phyloP scores from a whole-genome alignment of 768 basidiomycete species.

The Leccinum disarticulatum region DNA sequence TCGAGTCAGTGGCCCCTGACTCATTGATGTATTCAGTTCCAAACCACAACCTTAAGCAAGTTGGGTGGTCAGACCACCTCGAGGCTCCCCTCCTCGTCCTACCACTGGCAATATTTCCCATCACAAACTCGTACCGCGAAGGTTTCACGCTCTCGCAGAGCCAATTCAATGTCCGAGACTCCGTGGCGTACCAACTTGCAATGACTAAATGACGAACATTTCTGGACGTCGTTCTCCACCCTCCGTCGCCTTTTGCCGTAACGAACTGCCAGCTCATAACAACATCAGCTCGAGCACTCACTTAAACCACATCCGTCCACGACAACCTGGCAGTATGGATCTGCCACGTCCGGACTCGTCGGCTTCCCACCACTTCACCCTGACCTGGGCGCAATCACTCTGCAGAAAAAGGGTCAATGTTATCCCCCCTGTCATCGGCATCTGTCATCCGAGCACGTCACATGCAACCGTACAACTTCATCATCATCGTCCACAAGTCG shows the following conservation, averaged over 20 bases:
- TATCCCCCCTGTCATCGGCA: conserved; percentile 10
- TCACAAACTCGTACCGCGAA: conserved; percentile 26
- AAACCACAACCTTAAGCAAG: conserved; percentile 5
- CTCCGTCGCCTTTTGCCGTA: conserved; percentile 1
- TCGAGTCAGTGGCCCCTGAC: conserved; percentile 10
- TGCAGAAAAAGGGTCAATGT: conserved; percentile 13
- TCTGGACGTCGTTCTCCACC: conserved; percentile 3
- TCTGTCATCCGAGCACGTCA: conserved; percentile 15
- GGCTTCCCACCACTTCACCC: conserved; percentile 18
- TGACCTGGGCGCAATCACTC: conserved; percentile 23
- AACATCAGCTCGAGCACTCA: conserved; percentile 6
- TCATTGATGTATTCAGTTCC: conserved; percentile 5
- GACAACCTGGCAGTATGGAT: conserved; percentile 1
- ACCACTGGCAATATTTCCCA: not conserved
- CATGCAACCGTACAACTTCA: conserved; percentile 4
- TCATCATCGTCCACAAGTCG: conserved; percentile 14
- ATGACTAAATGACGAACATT: conserved; percentile 4
- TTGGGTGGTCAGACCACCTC: conserved; percentile 9
- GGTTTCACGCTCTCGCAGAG: conserved; percentile 18
- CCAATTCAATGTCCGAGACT: conserved; percentile 33
- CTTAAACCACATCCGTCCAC: conserved; percentile 15
- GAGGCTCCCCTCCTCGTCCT: conserved; percentile 6
- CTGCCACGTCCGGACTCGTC: conserved; percentile 16
- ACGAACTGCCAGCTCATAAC: conserved; percentile 13
- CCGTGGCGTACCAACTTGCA: conserved; percentile 21